Percentiles rank a stretch among this genome's conserved stretches.
Evolutionary conservation across 257 asterid species (phyloP).

Genomic region (Lycium barbarum): DNA sequence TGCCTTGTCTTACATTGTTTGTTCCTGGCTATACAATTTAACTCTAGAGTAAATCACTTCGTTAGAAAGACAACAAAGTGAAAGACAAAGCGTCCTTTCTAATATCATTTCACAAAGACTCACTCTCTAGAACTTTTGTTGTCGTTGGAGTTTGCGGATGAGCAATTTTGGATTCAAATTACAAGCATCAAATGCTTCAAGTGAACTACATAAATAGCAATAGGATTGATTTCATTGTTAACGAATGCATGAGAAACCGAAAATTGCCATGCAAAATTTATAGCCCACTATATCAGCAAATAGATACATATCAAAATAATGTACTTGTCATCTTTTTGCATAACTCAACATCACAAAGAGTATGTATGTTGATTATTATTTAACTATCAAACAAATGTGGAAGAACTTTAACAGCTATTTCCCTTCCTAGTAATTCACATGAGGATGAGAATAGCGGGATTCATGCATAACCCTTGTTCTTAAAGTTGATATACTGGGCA

Average conservation of each 20-base stretch:
- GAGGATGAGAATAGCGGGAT: not conserved
- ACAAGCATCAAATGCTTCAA: slow-evolving; percentile 25
- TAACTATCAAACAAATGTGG: not conserved
- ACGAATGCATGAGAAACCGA: not conserved
- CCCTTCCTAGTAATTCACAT: slow-evolving; percentile 14
- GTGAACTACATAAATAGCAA: not conserved
- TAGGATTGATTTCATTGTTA: not conserved
- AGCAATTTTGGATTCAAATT: slow-evolving; percentile 4
- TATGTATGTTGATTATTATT: not conserved
- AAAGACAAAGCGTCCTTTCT: not conserved
- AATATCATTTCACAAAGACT: not conserved
- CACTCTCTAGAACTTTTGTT: slow-evolving; percentile 3
- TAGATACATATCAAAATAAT: not conserved
- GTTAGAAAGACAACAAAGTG: slow-evolving; percentile 9
- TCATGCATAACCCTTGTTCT: slow-evolving; percentile 18
- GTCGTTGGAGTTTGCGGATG: not conserved
- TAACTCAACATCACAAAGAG: not conserved
- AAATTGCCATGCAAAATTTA: slow-evolving; percentile 25
- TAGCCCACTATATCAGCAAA: not conserved
- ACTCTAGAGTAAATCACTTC: slow-evolving; percentile 14
- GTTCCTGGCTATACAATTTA: not conserved
- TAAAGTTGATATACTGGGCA: not conserved
- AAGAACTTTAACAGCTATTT: slow-evolving; percentile 21
- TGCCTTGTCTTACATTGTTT: not conserved
- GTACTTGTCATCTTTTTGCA: not conserved